phyloP scores from a whole-genome alignment of 2,329 filamentous ascomycete genomes.

The Grosmannia penicillata region DNA sequence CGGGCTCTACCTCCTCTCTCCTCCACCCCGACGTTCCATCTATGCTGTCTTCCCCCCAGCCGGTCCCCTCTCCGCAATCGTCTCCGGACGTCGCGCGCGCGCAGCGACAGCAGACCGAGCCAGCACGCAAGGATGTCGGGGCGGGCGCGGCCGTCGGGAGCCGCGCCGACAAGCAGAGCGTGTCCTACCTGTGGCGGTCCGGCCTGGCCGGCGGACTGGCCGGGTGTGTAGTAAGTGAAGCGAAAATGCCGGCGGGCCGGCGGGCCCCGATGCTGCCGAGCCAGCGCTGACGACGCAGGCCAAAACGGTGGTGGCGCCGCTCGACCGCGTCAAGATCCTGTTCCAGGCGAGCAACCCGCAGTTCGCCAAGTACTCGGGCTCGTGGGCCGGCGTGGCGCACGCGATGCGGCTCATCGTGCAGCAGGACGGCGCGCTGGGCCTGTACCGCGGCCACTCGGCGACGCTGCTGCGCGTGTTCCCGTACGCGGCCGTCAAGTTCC shows the following conservation, averaged over 20 bases:
- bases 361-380: constrained; percentile 83
- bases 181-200: constrained; percentile 73
- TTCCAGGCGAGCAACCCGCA: constrained; percentile 93
- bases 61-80: too few species aligned
- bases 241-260: too few species aligned
- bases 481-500: constrained; percentile 94
- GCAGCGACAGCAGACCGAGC: too few species aligned
- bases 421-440: constrained; percentile 56
- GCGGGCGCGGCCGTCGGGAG: constrained; percentile 9
- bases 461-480: constrained; percentile 91
- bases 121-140: too few species aligned
- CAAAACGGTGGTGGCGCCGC: constrained; percentile 87
- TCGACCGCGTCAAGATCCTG: constrained; percentile 96
- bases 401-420: constrained; percentile 75
- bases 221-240: constrained; percentile 78
- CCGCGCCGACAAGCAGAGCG: constrained; percentile 52
- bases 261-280: too few species aligned
- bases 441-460: constrained; percentile 89
- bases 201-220: constrained; percentile 80
- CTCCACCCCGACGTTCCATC: too few species aligned
- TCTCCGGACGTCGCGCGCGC: too few species aligned
- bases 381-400: constrained; percentile 68
- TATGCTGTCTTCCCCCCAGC: too few species aligned
- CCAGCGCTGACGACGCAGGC: constrained; percentile 44
- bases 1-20: too few species aligned